Percentiles rank a stretch among this genome's conserved stretches.
Evolutionary conservation across 176 grass and related monocot species (phyloP).

Genomic region (Olyra latifolia): DNA sequence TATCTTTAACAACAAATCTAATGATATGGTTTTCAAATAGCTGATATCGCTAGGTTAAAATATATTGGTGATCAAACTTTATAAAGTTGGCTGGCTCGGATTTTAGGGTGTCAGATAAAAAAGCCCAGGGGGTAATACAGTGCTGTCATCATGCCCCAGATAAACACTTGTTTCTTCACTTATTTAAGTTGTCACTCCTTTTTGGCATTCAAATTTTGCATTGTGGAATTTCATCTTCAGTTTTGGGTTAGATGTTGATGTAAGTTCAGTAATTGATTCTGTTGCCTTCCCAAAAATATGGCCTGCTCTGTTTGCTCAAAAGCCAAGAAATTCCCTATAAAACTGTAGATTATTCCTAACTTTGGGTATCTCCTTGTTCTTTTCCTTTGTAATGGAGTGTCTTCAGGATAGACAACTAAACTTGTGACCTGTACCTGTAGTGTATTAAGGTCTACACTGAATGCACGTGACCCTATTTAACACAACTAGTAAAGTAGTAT

Average conservation of each 20-base stretch:
- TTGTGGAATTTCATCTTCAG: neutral
- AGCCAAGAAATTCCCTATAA: neutral
- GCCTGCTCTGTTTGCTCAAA: neutral
- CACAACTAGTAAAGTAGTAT: neutral
- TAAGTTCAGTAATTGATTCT: constrained; percentile 3
- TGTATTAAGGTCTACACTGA: constrained; percentile 7
- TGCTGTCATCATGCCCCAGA: neutral
- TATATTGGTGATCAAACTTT: no score
- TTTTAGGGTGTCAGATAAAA: no score
- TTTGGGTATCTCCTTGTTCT: constrained; percentile 8
- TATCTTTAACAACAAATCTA: no score
- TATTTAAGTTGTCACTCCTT: neutral
- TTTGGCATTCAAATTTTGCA: neutral
- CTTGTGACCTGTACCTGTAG: neutral
- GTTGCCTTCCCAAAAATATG: neutral
- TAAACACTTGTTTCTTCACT: constrained; percentile 14
- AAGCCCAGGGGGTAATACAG: neutral
- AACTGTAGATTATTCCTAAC: neutral
- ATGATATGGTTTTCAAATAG: no score
- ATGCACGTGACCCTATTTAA: neutral
- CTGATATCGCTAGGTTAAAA: no score
- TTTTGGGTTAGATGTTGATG: constrained; percentile 1
- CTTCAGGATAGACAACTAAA: neutral
- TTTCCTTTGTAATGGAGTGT: neutral
- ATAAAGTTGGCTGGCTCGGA: no score